Conservation (phyloP, 2,329 filamentous ascomycete genomes). For the Exophiala phaeomuriformis region DNA sequence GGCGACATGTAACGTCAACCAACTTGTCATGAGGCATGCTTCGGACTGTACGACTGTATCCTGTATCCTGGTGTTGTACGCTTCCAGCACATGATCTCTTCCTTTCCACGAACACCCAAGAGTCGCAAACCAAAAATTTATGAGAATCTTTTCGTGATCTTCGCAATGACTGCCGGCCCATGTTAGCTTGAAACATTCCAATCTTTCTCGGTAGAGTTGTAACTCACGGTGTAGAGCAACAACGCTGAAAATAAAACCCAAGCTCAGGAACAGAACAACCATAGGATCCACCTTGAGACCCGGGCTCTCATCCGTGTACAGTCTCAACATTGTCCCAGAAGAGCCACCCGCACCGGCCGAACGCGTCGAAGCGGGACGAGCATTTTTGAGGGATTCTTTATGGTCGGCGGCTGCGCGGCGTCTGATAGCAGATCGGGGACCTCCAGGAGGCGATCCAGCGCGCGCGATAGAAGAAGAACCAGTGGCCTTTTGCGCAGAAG, state of each 20-base stretch:
- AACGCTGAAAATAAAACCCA: slow-evolving; percentile 98
- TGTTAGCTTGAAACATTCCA: slow-evolving; percentile 24
- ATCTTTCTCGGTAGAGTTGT: not conserved
- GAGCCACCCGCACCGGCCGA: slow-evolving; percentile 91
- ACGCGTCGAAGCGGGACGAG: slow-evolving; percentile 81
- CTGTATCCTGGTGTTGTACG: slow-evolving; percentile 13
- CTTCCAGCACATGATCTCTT: slow-evolving; percentile 12
- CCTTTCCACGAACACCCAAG: not conserved
- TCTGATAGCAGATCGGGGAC: slow-evolving; percentile 89
- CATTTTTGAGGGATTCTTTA: slow-evolving; percentile 95
- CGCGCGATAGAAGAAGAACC: slow-evolving; percentile 66
- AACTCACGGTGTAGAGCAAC: slow-evolving; percentile 90
- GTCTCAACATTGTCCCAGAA: slow-evolving; percentile 95
- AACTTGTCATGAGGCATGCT: not conserved
- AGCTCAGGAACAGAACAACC: slow-evolving; percentile 87
- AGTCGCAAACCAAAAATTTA: slow-evolving; percentile 6
- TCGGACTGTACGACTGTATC: not conserved
- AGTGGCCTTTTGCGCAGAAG: slow-evolving; percentile 48
- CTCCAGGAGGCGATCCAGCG: slow-evolving; percentile 80
- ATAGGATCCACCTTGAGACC: slow-evolving; percentile 97
- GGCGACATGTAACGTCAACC: too few species aligned
- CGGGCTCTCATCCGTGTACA: slow-evolving; percentile 97
- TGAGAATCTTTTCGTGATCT: slow-evolving; percentile 82
- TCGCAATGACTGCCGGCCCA: slow-evolving; percentile 68
- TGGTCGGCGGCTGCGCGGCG: slow-evolving; percentile 92